These are phyloP conservation scores for Talaromyces amestolkiae DNA, from an alignment of 2,329 filamentous ascomycete genomes.

Conservation along the genomic window DNA sequence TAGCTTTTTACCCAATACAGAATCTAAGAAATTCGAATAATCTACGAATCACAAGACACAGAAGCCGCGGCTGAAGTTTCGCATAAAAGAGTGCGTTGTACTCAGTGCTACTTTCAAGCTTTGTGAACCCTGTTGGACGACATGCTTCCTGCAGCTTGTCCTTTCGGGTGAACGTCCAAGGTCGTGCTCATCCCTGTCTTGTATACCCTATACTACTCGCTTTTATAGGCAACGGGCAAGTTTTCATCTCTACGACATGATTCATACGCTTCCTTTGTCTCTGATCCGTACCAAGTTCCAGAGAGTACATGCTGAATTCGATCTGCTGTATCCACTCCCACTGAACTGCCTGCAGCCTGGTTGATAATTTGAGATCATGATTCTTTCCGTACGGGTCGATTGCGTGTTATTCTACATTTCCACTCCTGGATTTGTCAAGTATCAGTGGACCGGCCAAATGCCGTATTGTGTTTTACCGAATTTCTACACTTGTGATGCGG, in stretches of 20 bases:
- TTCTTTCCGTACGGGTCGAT: neutral
- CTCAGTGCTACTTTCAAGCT: neutral
- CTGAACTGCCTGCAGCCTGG: neutral
- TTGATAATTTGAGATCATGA: neutral
- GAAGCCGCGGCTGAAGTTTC: neutral
- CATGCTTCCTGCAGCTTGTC: neutral
- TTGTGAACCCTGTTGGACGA: neutral
- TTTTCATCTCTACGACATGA: neutral
- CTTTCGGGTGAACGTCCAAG: neutral
- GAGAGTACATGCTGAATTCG: neutral
- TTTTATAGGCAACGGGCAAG: neutral
- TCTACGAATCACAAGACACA: neutral
- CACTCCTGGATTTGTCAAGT: neutral
- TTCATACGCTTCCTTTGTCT: neutral
- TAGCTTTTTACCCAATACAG: neutral
- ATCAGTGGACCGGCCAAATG: neutral
- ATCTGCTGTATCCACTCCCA: neutral
- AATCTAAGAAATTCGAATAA: neutral
- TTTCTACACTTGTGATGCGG: neutral
- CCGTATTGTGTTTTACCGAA: neutral
- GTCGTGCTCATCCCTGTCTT: neutral
- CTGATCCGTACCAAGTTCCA: neutral
- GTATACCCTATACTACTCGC: neutral
- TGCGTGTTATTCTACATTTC: neutral
- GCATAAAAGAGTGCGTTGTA: neutral